These are phyloP conservation scores for Pythium graminicola DNA, from an alignment of 352 stramenopile species.

Conservation along the genomic window DNA sequence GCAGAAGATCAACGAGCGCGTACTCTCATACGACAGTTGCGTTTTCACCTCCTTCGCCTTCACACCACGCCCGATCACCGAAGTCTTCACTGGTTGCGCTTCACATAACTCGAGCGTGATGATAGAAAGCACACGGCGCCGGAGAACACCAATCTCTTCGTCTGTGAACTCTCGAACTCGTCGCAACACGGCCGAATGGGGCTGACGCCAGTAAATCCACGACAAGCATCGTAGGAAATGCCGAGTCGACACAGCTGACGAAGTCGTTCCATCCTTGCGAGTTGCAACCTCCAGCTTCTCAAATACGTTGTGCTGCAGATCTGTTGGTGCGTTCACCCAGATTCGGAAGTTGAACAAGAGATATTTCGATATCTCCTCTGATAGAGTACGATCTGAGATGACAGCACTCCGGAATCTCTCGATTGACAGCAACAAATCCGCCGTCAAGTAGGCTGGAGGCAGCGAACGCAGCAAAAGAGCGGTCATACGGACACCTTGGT, in stretches of 20 bases:
- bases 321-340: conserved; percentile 70
- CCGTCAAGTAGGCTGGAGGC: conserved; percentile 57
- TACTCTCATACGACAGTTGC: conserved; percentile 77
- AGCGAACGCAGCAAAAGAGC: conserved; percentile 63
- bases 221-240: conserved; percentile 79
- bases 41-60: conserved; percentile 65
- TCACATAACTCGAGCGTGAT: conserved; percentile 78
- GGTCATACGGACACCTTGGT: conserved; percentile 67
- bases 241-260: conserved; percentile 65
- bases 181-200: conserved; percentile 40
- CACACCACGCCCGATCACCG: conserved; percentile 42
- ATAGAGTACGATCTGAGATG: conserved; percentile 68
- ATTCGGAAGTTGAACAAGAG: conserved; percentile 83
- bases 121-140: conserved; percentile 63
- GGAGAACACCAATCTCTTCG: conserved; percentile 57
- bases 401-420: conserved; percentile 68
- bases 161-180: conserved; percentile 38
- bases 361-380: conserved; percentile 79
- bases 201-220: conserved; percentile 72
- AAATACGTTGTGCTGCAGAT: conserved; percentile 66
- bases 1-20: conserved; percentile 75
- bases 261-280: conserved; percentile 60
- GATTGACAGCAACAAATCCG: conserved; percentile 59
- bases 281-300: conserved; percentile 77
- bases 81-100: conserved; percentile 48